Evolutionary conservation across 345 rosid species (phyloP).

Genomic region (Triadica sebifera): DNA sequence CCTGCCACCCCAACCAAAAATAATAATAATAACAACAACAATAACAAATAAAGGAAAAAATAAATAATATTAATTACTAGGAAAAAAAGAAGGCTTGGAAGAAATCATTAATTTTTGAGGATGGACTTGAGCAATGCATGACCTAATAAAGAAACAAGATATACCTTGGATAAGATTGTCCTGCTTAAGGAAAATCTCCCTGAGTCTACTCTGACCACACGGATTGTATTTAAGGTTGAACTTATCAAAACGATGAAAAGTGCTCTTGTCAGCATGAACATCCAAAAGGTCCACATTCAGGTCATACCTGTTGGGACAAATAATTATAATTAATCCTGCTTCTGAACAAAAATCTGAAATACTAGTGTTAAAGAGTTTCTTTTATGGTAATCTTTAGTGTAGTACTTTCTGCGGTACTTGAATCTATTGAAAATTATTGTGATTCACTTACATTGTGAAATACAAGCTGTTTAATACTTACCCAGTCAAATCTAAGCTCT

Average conservation of each 20-base stretch:
- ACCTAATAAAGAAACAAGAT: slow-evolving; percentile 4
- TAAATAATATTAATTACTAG: neutral
- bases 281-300: slow-evolving; percentile 96
- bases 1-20: neutral
- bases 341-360: neutral
- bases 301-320: slow-evolving; percentile 63
- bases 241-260: slow-evolving; percentile 99
- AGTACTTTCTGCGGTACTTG: no score
- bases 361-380: no score
- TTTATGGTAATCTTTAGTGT: no score
- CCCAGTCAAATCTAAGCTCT: slow-evolving; percentile 95
- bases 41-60: neutral
- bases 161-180: slow-evolving; percentile 98
- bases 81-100: neutral
- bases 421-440: no score
- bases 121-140: slow-evolving; percentile 3
- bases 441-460: neutral
- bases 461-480: slow-evolving; percentile 21
- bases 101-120: neutral
- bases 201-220: slow-evolving; percentile 98
- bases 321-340: neutral
- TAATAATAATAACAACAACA: no score
- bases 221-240: slow-evolving; percentile 99
- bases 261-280: slow-evolving; percentile 99
- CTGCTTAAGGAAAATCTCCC: slow-evolving; percentile 99